Percentiles rank a stretch among this genome's conserved stretches.
phyloP scores from a whole-genome alignment of 352 stramenopile genomes.

The Globisporangium abappressorium region DNA sequence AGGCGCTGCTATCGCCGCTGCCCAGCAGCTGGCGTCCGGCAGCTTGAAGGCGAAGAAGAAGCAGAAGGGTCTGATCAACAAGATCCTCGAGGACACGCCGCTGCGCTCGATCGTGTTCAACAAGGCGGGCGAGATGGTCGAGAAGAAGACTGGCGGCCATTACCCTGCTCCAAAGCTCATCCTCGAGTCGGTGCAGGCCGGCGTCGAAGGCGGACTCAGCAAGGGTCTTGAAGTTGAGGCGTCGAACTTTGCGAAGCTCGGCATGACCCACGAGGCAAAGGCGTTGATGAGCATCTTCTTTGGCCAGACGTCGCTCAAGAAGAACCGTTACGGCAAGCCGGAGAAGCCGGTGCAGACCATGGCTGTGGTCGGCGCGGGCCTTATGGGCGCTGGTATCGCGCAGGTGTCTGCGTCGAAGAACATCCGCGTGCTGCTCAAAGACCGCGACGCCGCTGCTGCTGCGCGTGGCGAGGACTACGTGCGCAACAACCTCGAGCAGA shows the following conservation, averaged over 20 bases:
- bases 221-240: slow-evolving; percentile 92
- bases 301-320: slow-evolving; percentile 96
- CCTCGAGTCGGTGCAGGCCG: slow-evolving; percentile 87
- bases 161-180: slow-evolving; percentile 96
- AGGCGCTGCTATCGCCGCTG: slow-evolving; percentile 86
- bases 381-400: slow-evolving; percentile 98
- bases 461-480: slow-evolving; percentile 91
- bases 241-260: slow-evolving; percentile 95
- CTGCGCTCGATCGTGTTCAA: slow-evolving; percentile 93
- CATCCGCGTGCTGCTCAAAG: slow-evolving; percentile 95
- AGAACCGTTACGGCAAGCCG: slow-evolving; percentile 94
- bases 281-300: slow-evolving; percentile 98
- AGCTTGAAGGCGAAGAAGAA: slow-evolving; percentile 93
- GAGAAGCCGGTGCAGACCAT: slow-evolving; percentile 89
- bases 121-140: slow-evolving; percentile 94
- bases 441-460: slow-evolving; percentile 88
- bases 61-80: slow-evolving; percentile 79
- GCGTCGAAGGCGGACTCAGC: slow-evolving; percentile 73
- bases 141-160: slow-evolving; percentile 96
- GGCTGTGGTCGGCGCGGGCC: slow-evolving; percentile 95
- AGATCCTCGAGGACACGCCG: slow-evolving; percentile 93
- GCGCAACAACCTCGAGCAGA: slow-evolving; percentile 93
- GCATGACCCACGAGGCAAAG: slow-evolving; percentile 93
- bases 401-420: slow-evolving; percentile 95
- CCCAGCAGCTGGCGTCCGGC: slow-evolving; percentile 87